Base-by-base conservation (phyloP, 1,139 yeast species). In the Fermentozyma sake region DNA sequence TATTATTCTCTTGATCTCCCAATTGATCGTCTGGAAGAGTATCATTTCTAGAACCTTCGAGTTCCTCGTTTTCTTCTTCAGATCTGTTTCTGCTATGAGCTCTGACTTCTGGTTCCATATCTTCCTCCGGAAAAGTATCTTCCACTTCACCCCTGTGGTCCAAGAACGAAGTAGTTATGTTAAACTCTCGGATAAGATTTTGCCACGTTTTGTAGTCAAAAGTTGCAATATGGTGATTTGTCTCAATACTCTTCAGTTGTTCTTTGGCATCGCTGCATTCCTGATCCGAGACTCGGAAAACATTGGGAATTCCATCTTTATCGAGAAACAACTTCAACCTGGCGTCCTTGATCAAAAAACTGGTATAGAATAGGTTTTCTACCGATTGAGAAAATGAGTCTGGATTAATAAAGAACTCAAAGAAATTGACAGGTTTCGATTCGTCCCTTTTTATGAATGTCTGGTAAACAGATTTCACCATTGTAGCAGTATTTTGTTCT, bases 291-390 rank as follows among this genome's bases (percentile, higher is more conserved):
- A 45, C 55, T 14, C 35, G 34, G 15, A 40, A 33, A 2, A 67
- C 45, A 39, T 52, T 50, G 0, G 72, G 72, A 14, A 52, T 41
- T 3, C 56, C 83, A 22, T 70, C 59, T 2, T 62, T 65, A 42
- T 70, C 76, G 22, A 54, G 55, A n/a, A 55, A 68, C 19, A 86
- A 44, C 21, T 63, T 58, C 16, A 86, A 52, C 41, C 68, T 73
- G 1, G 85, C 89, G 44, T 84, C 94, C 44, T 79, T 74, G 4
- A 86, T 72, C 27, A 89, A 58, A 46, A 87, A 87, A 50, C 95
- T 82, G 2, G 84, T 69, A 46, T 79, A 83, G 47, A 87, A 89
- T 41, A 89, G 57, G 47, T 85, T 86, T 48, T 89, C 96, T 4
- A 87, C 76, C 4, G 91, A 73, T 47, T 82, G 89, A 2, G 82